Evolutionary conservation across 140 eudicot genomes (phyloP).

Genomic region (Cichorium intybus): DNA sequence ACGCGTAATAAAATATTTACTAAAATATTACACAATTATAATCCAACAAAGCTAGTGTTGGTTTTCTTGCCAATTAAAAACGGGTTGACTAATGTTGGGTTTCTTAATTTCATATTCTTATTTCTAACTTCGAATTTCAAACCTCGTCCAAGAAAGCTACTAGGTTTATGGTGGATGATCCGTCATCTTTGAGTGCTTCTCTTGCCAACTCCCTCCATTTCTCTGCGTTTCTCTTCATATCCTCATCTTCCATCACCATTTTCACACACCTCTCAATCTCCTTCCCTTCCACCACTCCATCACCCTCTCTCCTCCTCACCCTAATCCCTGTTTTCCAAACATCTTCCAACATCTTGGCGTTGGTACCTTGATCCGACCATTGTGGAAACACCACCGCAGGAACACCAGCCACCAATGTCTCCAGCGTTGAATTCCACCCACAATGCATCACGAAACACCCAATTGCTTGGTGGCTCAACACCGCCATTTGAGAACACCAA

Average conservation of each 20-base stretch:
- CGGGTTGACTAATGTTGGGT: too few relatives aligned
- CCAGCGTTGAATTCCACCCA: too few relatives aligned
- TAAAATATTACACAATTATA: too few relatives aligned
- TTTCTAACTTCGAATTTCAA: neutral
- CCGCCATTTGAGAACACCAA: too few relatives aligned
- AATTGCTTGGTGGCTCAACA: too few relatives aligned
- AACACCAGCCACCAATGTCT: conserved; percentile 30
- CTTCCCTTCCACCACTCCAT: too few relatives aligned
- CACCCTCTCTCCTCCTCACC: conserved; percentile 22
- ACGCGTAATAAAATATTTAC: too few relatives aligned
- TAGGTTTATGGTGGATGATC: conserved; percentile 28
- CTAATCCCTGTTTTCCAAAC: conserved; percentile 31
- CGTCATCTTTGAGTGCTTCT: conserved; percentile 24
- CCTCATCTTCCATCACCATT: conserved; percentile 27
- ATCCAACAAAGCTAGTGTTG: too few relatives aligned
- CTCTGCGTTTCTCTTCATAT: conserved; percentile 9
- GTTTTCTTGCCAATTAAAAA: too few relatives aligned
- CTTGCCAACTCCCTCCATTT: conserved; percentile 30
- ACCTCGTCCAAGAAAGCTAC: conserved; percentile 16
- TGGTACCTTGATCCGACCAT: conserved; percentile 29
- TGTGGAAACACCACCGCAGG: conserved; percentile 27
- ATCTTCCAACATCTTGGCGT: conserved; percentile 30
- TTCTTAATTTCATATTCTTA: too few relatives aligned
- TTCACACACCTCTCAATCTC: too few relatives aligned
- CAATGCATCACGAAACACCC: too few relatives aligned